phyloP scores from a whole-genome alignment of 208 protist species.

The Naegleria lovaniensis region DNA sequence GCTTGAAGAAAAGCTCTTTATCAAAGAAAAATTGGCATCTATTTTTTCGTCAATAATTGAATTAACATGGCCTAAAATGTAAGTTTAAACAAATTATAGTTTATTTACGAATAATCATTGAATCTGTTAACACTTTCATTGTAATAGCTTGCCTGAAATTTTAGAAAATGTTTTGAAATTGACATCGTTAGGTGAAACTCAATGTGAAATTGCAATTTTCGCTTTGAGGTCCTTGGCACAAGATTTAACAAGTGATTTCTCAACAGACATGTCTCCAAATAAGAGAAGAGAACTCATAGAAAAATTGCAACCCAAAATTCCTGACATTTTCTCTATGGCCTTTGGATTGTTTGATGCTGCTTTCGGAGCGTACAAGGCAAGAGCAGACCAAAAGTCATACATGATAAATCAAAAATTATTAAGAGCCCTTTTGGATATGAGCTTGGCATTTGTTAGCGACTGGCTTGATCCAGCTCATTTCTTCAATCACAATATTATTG shows the following conservation, averaged over 20 bases:
- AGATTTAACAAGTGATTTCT: not conserved
- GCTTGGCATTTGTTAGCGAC: not conserved
- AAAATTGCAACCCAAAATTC: not conserved
- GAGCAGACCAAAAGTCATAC: not conserved
- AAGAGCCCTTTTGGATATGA: not conserved
- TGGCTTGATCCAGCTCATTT: not conserved
- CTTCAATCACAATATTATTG: not conserved
- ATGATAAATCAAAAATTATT: not conserved
- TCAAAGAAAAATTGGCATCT: not conserved
- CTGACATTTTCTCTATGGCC: not conserved
- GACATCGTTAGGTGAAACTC: not conserved
- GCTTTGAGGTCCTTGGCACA: not conserved
- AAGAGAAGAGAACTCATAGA: not conserved
- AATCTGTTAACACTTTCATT: not conserved
- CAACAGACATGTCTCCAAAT: not conserved
- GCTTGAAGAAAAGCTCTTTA: not conserved
- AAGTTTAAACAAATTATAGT: not conserved
- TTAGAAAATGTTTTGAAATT: constrained; percentile 1
- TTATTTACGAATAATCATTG: too few relatives aligned
- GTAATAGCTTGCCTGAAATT: not conserved
- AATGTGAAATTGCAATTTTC: not conserved
- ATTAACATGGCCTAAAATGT: not conserved
- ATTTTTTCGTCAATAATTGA: not conserved
- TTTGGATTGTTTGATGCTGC: not conserved
- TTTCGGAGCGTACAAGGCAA: not conserved